A percentile compares a stretch with the other conserved stretches of the same genome.
These are phyloP conservation scores for Pseudocercospora fuligena DNA, from an alignment of 2,329 filamentous ascomycete species.

Conservation along the genomic window DNA sequence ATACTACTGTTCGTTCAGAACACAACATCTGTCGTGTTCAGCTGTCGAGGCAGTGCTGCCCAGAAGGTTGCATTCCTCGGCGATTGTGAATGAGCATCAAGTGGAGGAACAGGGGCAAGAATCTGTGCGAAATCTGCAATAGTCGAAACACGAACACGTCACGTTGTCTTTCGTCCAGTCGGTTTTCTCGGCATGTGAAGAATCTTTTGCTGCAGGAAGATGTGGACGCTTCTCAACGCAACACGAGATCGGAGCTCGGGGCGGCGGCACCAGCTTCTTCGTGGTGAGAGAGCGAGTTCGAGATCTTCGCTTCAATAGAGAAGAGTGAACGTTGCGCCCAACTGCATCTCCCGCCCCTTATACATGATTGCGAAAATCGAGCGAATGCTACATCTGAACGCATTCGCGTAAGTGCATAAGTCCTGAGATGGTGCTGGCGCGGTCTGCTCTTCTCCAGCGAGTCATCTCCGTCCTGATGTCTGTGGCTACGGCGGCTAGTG, in stretches of 20 bases:
- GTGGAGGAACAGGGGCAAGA: not conserved
- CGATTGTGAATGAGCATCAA: not conserved
- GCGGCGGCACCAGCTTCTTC: not conserved
- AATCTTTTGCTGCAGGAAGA: too few relatives aligned
- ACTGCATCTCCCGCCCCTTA: not conserved
- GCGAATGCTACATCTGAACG: not conserved
- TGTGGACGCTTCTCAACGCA: not conserved
- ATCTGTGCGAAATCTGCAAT: not conserved
- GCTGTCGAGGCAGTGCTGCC: conserved; percentile 8
- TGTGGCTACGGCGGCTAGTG: conserved; percentile 8
- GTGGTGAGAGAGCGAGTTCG: not conserved
- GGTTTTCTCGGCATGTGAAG: conserved; percentile 1
- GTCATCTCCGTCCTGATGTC: not conserved
- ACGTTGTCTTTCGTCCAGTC: conserved; percentile 1
- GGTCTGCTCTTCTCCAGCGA: not conserved
- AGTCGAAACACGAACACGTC: not conserved
- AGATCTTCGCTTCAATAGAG: not conserved
- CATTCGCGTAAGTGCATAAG: not conserved
- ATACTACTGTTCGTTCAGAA: not conserved
- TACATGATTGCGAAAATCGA: not conserved
- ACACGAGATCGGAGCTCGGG: conserved; percentile 2
- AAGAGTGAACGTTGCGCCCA: not conserved
- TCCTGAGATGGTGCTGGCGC: not conserved
- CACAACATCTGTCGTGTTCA: not conserved
- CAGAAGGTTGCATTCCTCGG: not conserved